phyloP scores from a whole-genome alignment of 805 yeast species.

The Saccharomyces jurei region DNA sequence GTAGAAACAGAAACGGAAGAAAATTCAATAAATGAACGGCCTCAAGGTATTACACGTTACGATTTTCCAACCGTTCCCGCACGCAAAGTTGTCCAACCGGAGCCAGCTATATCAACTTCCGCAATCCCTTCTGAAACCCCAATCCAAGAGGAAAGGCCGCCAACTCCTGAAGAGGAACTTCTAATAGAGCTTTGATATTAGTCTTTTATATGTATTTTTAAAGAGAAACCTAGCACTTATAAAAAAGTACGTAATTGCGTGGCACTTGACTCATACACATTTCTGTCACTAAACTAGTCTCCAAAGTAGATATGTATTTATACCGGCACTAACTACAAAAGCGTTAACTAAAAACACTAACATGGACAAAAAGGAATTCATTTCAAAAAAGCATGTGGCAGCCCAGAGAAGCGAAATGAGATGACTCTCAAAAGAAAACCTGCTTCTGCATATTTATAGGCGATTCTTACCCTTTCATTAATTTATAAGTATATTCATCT shows the following conservation, averaged over 20 bases:
- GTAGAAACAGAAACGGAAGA: slow-evolving; percentile 7
- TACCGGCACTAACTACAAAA: not conserved
- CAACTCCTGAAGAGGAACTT: slow-evolving; percentile 17
- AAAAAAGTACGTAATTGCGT: not conserved
- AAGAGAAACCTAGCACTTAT: not conserved
- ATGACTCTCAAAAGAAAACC: not conserved
- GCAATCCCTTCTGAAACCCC: slow-evolving; percentile 2
- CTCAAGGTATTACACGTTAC: slow-evolving; percentile 29
- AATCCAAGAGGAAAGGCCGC: not conserved
- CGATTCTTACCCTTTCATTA: not conserved
- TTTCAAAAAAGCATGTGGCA: not conserved
- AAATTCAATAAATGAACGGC: not conserved
- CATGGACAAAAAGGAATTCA: not conserved
- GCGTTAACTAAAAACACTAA: not conserved
- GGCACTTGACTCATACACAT: not conserved
- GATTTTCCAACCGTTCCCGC: slow-evolving; percentile 37
- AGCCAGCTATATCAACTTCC: not conserved
- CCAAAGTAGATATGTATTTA: not conserved
- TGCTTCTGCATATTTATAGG: not conserved
- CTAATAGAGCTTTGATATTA: slow-evolving; percentile 24
- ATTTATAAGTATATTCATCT: no score
- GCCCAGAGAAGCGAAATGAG: not conserved
- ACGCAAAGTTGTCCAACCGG: slow-evolving; percentile 14
- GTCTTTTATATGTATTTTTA: not conserved
- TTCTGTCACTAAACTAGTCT: not conserved